These are phyloP conservation scores for Trichaptum fuscoviolaceum DNA, from an alignment of 768 basidiomycete species.

Conservation along the genomic window DNA sequence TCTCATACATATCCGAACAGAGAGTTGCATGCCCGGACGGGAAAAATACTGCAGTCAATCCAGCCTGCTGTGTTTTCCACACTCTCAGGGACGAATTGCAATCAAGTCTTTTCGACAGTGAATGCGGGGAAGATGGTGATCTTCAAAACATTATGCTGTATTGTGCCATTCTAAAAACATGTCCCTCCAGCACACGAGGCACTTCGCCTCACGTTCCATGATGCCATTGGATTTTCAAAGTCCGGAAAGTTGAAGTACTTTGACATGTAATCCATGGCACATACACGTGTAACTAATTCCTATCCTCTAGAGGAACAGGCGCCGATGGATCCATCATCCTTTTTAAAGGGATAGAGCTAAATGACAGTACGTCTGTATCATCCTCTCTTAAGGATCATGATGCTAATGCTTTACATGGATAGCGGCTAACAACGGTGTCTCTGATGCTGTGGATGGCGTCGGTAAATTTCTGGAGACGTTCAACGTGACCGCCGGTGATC, in stretches of 20 bases:
- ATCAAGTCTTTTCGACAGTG: not conserved
- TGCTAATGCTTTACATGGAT: not conserved
- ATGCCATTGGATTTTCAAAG: not conserved
- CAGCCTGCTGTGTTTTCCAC: not conserved
- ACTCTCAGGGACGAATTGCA: not conserved
- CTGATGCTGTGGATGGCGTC: slow-evolving; percentile 19
- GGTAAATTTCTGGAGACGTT: slow-evolving; percentile 16
- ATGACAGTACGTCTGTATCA: not conserved
- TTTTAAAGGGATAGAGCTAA: not conserved
- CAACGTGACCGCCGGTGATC: slow-evolving; percentile 15
- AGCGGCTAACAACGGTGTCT: slow-evolving; percentile 20
- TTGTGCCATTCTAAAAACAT: not conserved
- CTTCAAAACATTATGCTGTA: not conserved
- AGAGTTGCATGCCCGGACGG: too few relatives aligned
- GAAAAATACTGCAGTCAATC: too few relatives aligned
- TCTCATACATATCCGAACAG: too few relatives aligned
- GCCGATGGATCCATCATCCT: not conserved
- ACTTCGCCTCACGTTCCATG: not conserved
- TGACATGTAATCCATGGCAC: too few relatives aligned
- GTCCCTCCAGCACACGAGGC: not conserved
- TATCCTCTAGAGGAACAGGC: not conserved
- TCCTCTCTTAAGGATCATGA: too few relatives aligned
- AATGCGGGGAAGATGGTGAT: not conserved
- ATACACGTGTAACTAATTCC: too few relatives aligned
- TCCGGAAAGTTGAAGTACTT: not conserved